Evolutionary conservation across 2,329 filamentous ascomycete species (phyloP).

Genomic region (Aspergillus transmontanensis): DNA sequence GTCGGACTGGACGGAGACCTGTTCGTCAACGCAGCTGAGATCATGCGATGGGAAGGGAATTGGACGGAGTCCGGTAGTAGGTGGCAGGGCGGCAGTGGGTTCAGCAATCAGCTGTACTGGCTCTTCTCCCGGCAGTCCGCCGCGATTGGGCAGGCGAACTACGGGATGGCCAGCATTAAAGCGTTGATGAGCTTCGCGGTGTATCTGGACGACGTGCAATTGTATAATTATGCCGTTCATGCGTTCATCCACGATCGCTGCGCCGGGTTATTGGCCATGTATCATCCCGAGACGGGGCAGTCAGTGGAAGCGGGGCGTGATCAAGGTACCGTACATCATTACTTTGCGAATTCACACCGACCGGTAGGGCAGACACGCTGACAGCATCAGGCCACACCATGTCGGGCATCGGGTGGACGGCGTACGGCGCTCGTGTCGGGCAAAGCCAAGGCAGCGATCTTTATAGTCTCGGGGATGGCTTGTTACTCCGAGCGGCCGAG

Average conservation of each 20-base stretch:
- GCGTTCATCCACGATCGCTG: conserved; percentile 41
- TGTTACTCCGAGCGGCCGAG: conserved; percentile 41
- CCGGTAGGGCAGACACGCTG: background rate
- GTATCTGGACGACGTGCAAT: conserved; percentile 44
- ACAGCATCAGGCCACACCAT: conserved; percentile 28
- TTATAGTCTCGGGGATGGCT: conserved; percentile 32
- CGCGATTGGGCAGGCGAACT: conserved; percentile 47
- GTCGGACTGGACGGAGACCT: conserved; percentile 44
- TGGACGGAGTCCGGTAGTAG: conserved; percentile 41
- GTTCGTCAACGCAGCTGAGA: conserved; percentile 48
- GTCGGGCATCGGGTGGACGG: conserved; percentile 38
- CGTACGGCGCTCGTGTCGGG: conserved; percentile 35
- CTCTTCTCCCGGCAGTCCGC: conserved; percentile 43
- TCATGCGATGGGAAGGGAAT: conserved; percentile 48
- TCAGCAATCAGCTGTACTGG: conserved; percentile 47
- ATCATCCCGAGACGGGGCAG: conserved; percentile 39
- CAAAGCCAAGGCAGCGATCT: conserved; percentile 42
- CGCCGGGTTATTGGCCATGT: conserved; percentile 34
- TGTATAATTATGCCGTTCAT: conserved; percentile 47
- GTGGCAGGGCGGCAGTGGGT: conserved; percentile 40
- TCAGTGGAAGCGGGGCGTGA: conserved; percentile 42
- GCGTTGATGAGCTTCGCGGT: conserved; percentile 44
- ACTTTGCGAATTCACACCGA: too few relatives aligned
- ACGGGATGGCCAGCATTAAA: conserved; percentile 46
- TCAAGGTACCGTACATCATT: conserved; percentile 22